These are phyloP conservation scores for Colletotrichum plurivorum DNA, from an alignment of 2,329 filamentous ascomycete genomes.

Conservation along the genomic window DNA sequence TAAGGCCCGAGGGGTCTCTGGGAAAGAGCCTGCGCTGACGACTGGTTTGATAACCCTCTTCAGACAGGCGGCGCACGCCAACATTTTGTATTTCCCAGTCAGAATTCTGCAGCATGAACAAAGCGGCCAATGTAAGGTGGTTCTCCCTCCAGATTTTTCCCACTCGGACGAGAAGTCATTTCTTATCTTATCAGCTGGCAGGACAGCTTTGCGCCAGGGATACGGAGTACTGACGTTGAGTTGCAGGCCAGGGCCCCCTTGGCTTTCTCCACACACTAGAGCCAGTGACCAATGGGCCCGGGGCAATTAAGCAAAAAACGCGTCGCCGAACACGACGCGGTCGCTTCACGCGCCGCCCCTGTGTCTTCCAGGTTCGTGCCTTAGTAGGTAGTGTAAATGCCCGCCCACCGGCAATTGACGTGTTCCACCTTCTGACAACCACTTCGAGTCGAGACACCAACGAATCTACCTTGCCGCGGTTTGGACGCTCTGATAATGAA, in stretches of 20 bases:
- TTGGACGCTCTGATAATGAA: not conserved
- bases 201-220: no score
- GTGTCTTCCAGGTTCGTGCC: not conserved
- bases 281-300: slow-evolving; percentile 19
- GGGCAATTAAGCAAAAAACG: slow-evolving; percentile 36
- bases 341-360: slow-evolving; percentile 34
- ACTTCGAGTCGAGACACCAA: slow-evolving; percentile 11
- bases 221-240: slow-evolving; percentile 3
- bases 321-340: slow-evolving; percentile 39
- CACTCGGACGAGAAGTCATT: no score
- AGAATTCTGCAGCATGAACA: no score
- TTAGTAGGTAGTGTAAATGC: slow-evolving; percentile 20
- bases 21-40: not conserved
- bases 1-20: slow-evolving; percentile 1
- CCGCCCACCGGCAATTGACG: slow-evolving; percentile 12
- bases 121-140: no score
- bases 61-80: slow-evolving; percentile 5
- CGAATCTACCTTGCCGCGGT: not conserved
- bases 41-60: slow-evolving; percentile 14
- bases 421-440: slow-evolving; percentile 8
- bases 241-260: not conserved
- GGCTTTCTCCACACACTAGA: not conserved
- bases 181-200: no score
- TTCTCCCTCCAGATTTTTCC: no score
- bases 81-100: not conserved